These are phyloP conservation scores for Moesziomyces aphidis DNA, from an alignment of 1,284 basidiomycete species.

Conservation along the genomic window DNA sequence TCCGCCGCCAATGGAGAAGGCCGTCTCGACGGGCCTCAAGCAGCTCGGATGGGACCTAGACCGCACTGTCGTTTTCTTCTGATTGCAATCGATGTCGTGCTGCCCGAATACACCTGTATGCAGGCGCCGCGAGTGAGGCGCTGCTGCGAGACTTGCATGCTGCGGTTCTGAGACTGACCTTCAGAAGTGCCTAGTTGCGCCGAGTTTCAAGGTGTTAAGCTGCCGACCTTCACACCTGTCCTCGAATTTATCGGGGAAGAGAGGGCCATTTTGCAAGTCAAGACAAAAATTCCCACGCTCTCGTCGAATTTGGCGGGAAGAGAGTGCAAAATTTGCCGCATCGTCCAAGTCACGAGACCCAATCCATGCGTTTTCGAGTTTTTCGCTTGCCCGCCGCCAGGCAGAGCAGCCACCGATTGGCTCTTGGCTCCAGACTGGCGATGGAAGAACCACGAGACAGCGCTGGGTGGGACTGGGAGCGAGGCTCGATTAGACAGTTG, in stretches of 20 bases:
- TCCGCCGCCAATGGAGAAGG: slow-evolving; percentile 70
- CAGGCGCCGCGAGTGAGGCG: no score
- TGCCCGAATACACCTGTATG: no score
- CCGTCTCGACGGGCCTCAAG: slow-evolving; percentile 43
- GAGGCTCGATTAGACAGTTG: no score
- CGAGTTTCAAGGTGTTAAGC: neutral
- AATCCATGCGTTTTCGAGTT: neutral
- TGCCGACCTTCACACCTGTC: no score
- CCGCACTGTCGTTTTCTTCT: slow-evolving; percentile 61
- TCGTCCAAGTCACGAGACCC: neutral
- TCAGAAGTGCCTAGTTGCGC: neutral
- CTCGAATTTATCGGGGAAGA: neutral
- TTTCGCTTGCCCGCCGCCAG: neutral
- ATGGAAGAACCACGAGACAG: no score
- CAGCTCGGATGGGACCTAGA: slow-evolving; percentile 60
- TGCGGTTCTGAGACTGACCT: no score
- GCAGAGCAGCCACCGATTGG: neutral
- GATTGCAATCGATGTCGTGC: neutral
- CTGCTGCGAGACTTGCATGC: no score
- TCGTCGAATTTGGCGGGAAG: neutral
- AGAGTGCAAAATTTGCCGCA: neutral
- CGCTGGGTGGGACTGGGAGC: no score
- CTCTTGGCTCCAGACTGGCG: no score
- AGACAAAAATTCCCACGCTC: slow-evolving; percentile 37
- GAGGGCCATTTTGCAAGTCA: no score